Percentiles rank a stretch among this genome's conserved stretches.
Conservation (phyloP, 2,329 filamentous ascomycete species). For the Blastomyces silverae region DNA sequence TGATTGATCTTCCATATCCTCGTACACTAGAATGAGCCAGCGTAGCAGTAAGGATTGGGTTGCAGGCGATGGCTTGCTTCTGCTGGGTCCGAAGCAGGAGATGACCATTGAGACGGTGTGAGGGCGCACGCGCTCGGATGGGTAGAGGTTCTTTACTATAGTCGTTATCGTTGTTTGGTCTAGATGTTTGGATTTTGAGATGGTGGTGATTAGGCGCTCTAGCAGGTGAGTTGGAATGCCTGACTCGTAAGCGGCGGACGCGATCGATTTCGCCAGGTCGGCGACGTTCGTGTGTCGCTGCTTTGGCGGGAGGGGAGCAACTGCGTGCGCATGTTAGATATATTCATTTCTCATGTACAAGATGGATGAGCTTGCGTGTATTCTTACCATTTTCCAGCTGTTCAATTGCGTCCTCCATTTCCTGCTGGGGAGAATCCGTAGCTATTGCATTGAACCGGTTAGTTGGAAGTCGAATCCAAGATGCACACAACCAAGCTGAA, state of each 20-base stretch:
- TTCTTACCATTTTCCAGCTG: conserved; percentile 22
- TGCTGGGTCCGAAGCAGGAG: conserved; percentile 68
- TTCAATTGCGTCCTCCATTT: conserved; percentile 20
- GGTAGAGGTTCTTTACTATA: conserved; percentile 69
- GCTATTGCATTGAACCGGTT: not conserved
- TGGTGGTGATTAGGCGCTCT: conserved; percentile 57
- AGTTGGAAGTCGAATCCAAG: not conserved
- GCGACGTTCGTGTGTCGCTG: conserved; percentile 58
- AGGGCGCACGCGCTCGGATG: conserved; percentile 56
- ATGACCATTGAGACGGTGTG: conserved; percentile 60
- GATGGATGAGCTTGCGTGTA: not conserved
- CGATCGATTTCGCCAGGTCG: conserved; percentile 56
- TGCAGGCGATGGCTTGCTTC: conserved; percentile 63
- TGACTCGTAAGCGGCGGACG: conserved; percentile 57
- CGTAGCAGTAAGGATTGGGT: conserved; percentile 65
- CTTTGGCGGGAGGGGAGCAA: conserved; percentile 52
- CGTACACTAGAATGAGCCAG: conserved; percentile 73
- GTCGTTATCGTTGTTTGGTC: conserved; percentile 67
- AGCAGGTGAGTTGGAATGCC: conserved; percentile 60
- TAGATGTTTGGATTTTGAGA: conserved; percentile 60
- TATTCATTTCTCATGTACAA: not conserved
- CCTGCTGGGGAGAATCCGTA: not conserved
- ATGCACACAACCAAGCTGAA: not conserved
- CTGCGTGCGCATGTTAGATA: conserved; percentile 22
- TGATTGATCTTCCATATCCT: conserved; percentile 57